Base-by-base conservation (phyloP, 1,139 yeast genomes). In the Keqinozyma sinolaborantium region DNA sequence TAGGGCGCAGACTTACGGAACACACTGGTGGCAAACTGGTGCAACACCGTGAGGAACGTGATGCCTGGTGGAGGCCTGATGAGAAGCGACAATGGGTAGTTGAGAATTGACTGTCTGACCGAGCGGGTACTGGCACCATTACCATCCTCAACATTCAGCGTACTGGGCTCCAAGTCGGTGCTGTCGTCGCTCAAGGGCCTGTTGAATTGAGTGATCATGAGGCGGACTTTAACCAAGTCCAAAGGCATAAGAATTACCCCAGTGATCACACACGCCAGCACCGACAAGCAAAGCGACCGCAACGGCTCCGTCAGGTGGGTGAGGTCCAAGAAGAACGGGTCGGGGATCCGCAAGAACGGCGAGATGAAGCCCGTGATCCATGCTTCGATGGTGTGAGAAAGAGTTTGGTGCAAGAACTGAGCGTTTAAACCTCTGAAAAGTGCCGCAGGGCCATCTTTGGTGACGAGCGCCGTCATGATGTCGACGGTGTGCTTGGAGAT, bases 331-430 rank as follows among this genome's bases (percentile, higher is more conserved):
- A 86, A 83, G 42, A 82, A 79, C 1, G 97, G 96, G 51, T 88
- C 97, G 0, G 96, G 95, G n/a, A 87, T 77, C 11, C 86, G 84
- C 35, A 86, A 60, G 32, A 85, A 66, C 3, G 95, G 92, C 5
- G 95, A 80, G 11, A 87, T 56, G 45, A 90, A 78, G 5, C 96
- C 96, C 0, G 95, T 82, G 27, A 87, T 69, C 97, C 97, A 90
- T 1, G 96, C 88, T 50, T 86, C 95, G 30, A 88, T 64, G 1
- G 95, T 84, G 35, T 80, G 78, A 1, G 83, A 26, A 33, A 20
- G 14, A 28, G 21, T 18, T 36, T 76, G 83, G 51, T 83, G 73
- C 21, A 92, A 68, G 51, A 88, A 90, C 1, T 95, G 72, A 1
- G 96, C 86, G 53, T 92, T 88, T 27, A 86, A 71, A 3, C 95